phyloP scores from a whole-genome alignment of 371 early-diverging fungal genomes.

The Aphelidium insulamus region DNA sequence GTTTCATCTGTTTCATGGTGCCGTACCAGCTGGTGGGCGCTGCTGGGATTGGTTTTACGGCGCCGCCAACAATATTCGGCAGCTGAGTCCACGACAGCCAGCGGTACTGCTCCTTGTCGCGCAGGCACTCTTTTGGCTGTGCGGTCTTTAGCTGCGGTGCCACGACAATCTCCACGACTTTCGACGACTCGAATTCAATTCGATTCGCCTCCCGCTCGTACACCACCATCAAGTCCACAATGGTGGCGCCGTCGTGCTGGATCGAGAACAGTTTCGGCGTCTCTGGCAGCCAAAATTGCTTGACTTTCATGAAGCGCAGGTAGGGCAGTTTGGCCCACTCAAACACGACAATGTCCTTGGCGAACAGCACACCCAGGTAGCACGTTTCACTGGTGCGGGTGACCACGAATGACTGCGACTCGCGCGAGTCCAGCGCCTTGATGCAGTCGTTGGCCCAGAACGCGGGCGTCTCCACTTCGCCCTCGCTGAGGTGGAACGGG shows the following conservation, averaged over 20 bases:
- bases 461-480: too few relatives aligned
- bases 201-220: constrained; percentile 23
- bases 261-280: constrained; percentile 21
- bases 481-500: too few relatives aligned
- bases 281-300: constrained; percentile 34
- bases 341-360: constrained; percentile 20
- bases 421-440: constrained; percentile 22
- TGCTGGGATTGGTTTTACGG: too few relatives aligned
- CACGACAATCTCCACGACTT: constrained; percentile 21
- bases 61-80: constrained; percentile 24
- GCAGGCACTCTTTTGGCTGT: constrained; percentile 2
- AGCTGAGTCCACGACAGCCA: constrained; percentile 27
- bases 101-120: constrained; percentile 3
- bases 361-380: constrained; percentile 19
- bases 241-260: constrained; percentile 21
- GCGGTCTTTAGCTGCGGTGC: too few relatives aligned
- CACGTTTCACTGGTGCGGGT: constrained; percentile 19
- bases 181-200: constrained; percentile 15
- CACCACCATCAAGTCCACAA: constrained; percentile 21
- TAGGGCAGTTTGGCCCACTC: constrained; percentile 35
- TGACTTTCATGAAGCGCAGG: constrained; percentile 30
- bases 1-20: constrained; percentile 8
- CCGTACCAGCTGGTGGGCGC: constrained; percentile 8
- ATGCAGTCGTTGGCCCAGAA: constrained; percentile 14
- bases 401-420: constrained; percentile 17